These are phyloP conservation scores for Naganishia liquefaciens DNA, from an alignment of 1,284 basidiomycete species.

Conservation along the genomic window DNA sequence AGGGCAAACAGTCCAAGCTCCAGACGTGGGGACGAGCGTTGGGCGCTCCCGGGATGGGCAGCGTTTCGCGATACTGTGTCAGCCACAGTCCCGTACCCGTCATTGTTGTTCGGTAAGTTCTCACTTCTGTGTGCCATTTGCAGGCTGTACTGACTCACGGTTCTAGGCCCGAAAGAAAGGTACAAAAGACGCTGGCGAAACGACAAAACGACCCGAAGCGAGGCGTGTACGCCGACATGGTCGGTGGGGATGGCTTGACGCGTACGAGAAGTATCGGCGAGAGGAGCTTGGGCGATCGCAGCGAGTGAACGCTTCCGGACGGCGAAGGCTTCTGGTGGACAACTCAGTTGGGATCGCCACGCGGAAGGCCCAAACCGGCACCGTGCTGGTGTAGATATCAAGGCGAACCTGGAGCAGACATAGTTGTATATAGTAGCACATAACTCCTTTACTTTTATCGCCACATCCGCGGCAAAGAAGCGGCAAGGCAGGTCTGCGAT, in stretches of 20 bases:
- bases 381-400: no score
- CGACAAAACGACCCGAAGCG: slow-evolving; percentile 79
- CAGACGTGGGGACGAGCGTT: slow-evolving; percentile 63
- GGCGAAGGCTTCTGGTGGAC: no score
- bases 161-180: slow-evolving; percentile 73
- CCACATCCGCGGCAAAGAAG: no score
- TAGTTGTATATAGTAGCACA: no score
- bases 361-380: no score
- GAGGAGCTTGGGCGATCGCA: slow-evolving; percentile 27
- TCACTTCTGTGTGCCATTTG: not conserved
- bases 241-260: slow-evolving; percentile 41
- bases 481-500: no score
- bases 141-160: not conserved
- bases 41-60: slow-evolving; percentile 58
- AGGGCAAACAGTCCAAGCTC: slow-evolving; percentile 67
- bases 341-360: no score
- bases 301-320: slow-evolving; percentile 3
- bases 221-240: slow-evolving; percentile 63
- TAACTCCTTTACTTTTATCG: no score
- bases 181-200: slow-evolving; percentile 78
- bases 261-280: slow-evolving; percentile 41
- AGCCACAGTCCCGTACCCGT: slow-evolving; percentile 88
- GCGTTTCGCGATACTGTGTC: slow-evolving; percentile 68
- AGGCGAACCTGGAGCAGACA: no score
- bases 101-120: slow-evolving; percentile 69